Evolutionary conservation across 164 flowering plant genomes (phyloP), one percentile per base, ranked within the genome.

Genomic region (Macadamia tetraphylla): DNA sequence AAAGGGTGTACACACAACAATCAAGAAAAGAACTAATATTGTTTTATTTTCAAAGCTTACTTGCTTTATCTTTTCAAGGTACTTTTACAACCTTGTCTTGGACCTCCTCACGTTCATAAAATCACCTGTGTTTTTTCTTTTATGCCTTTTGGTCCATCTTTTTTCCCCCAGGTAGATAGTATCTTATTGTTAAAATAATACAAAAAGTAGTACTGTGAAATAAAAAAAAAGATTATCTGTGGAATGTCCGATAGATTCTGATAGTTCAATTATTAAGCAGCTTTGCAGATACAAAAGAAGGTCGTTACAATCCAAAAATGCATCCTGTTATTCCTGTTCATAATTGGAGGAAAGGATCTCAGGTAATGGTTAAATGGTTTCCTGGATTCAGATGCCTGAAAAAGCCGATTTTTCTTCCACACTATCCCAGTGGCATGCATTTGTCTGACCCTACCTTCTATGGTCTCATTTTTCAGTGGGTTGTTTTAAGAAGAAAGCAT

Each of bases 271-370:
- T 23, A 80, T 78, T 71, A 70, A 74, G 60, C 91, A 94, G 99
- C 79, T 94, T 94, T 86, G 86, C 96, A 72, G 98, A 92, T 76
- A 87, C 85, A 70, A 92, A 89, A 75, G 92, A 94, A 72, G 88
- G 94, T 46, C 97, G 98, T 29, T 94, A 94, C 79, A 92, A 94
- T 74, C 99, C 99, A 31, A 89, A 82, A 80, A 94, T 94, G 99
- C 64, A 83, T 78, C 95, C 97, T 18, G 73, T 85, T 62, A 81
- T 94, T 75, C 97, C 96, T 73, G 92, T 85, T 70, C 74, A 81
- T 48, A 85, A 85, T 76, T 94, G 99, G 99, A 89, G 99, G 75
- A 94, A 94, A 83, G 99, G 99, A 64, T 94, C 99, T 77, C 99
- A 94, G 97, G 99, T 94, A 79, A 73, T 31, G 23, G 11, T 60